Evolutionary conservation across 495 filamentous ascomycete genomes (phyloP).

Genomic region (Xanthoparmelia taractica): DNA sequence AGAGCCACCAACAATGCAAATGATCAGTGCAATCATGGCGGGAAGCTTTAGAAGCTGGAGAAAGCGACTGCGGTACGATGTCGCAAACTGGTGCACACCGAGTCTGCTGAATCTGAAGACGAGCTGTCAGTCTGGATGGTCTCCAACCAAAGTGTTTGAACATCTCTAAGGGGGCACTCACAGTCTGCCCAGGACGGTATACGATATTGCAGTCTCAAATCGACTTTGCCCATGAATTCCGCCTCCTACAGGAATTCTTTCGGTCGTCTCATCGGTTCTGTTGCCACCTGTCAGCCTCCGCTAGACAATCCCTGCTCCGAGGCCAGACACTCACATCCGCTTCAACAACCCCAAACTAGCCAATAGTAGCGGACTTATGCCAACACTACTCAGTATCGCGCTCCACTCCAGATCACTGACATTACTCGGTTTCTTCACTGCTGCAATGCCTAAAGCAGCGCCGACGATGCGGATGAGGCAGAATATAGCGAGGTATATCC

Average conservation of each 20-base stretch:
- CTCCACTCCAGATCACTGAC: slow-evolving; percentile 13
- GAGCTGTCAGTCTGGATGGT: neutral
- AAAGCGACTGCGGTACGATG: slow-evolving; percentile 12
- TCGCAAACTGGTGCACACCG: neutral
- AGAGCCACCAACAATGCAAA: slow-evolving; percentile 17
- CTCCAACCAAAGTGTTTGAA: neutral
- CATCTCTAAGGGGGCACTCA: neutral
- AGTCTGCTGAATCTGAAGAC: neutral
- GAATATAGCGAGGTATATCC: slow-evolving; percentile 18
- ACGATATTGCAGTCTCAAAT: neutral
- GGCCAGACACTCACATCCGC: slow-evolving; percentile 12
- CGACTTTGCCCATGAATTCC: neutral
- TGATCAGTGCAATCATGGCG: slow-evolving; percentile 10
- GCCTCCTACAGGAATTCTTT: neutral
- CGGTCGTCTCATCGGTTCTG: neutral
- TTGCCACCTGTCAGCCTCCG: neutral
- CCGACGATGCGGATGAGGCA: slow-evolving; percentile 18
- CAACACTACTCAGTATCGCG: slow-evolving; percentile 16
- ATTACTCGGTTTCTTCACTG: neutral
- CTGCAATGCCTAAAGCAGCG: slow-evolving; percentile 14
- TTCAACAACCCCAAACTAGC: slow-evolving; percentile 20
- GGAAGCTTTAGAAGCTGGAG: slow-evolving; percentile 14
- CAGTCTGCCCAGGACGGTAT: neutral
- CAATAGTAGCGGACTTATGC: slow-evolving; percentile 19
- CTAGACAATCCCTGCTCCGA: neutral